Base-by-base conservation (phyloP, 2,329 filamentous ascomycete species). In the Colletotrichum incanum region DNA sequence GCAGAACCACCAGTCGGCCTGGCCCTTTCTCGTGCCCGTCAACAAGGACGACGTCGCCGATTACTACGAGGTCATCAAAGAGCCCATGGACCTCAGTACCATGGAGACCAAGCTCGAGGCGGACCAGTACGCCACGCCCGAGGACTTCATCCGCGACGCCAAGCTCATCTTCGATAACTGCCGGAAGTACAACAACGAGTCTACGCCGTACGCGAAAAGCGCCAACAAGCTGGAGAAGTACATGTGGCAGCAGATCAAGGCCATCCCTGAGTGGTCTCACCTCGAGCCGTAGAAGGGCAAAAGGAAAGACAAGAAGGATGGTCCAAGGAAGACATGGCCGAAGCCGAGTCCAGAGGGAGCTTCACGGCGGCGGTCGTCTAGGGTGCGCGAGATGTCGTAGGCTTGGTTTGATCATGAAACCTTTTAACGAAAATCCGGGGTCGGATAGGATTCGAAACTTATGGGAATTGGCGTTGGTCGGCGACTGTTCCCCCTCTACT, bases 31-130 rank as follows among this genome's bases (percentile, higher is more conserved):
- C 41, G 90, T 94, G 34, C 96, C 96, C 0, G 96, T 99, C 76
- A 98, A 97, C 80, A 92, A 93, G 76, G 96, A 99, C 78, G 96
- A 98, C 76, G 96, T 99, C 0, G 92, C 94, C n/a, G 96, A 99
- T 81, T 99, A 99, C 84, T 98, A 98, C 85, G 94, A 98, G 72
- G 95, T 98, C 73, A 99, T 99, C 86, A 95, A 95, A 80, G 93
- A 98, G 81, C 96, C 96, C 45, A 99, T 99, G 96, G 96, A 98
- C 80, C 87, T 98, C 59, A 92, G 90, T 59, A 98, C 95, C 26
- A 98, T 99, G 96, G 96, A 98, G 82, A 91, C 91, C 76, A 97
- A 97, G 83, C 92, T 98, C 74, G 95, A 98, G 79, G 94, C 94
- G 49, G 96, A 98, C 82, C 90, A 96, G 78, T 99, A 99, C 80